Evolutionary conservation across 148 eudicot species (phyloP), one percentile per base, ranked within the genome.

Genomic region (Rhododendron simsii): DNA sequence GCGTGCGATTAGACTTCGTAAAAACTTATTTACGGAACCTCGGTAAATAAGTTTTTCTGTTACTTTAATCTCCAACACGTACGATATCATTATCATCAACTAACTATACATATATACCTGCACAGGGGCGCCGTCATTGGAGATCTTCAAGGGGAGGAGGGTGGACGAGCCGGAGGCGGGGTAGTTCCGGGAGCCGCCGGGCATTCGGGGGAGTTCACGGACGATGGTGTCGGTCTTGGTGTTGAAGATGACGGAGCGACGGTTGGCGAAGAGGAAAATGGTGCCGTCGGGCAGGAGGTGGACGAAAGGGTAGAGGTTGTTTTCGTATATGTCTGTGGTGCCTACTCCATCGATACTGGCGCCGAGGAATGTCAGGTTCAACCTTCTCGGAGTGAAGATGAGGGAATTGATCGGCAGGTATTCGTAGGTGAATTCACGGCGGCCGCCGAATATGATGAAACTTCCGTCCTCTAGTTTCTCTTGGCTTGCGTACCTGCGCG

Each of bases 251-350:
- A 94, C 87, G 39, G 98, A 84, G 35, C 79, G 91, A 73, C 73
- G 47, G 88, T 95, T 97, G 20, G 98, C 98, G 3, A 95, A 85
- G 37, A 97, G 82, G 86, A 93, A 97, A 67, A 95, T 80, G 84
- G 93, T 95, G 2, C 98, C 96, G 50, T 97, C 96, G 1, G 98
- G 98, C 7, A 92, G 90, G 3, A 95, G 89, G 82, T 91, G 88
- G 12, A 93, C 92, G 83, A 95, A 97, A 1, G 99, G 98, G 86
- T 95, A 97, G 65, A 97, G 93, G 78, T 95, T 97, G 92, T 97
- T 97, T 74, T 95, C 98, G 11, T 80, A 84, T 2, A 65, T 3
- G 75, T 94, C 98, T 4, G 90, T 85, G 33, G 95, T 95, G 21
- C 21, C 16, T 18, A 47, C 50, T 47, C 45, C 45, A 41, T 94